phyloP scores from a whole-genome alignment of 2,329 filamentous ascomycete genomes.

The Paracamarosporium sp. region DNA sequence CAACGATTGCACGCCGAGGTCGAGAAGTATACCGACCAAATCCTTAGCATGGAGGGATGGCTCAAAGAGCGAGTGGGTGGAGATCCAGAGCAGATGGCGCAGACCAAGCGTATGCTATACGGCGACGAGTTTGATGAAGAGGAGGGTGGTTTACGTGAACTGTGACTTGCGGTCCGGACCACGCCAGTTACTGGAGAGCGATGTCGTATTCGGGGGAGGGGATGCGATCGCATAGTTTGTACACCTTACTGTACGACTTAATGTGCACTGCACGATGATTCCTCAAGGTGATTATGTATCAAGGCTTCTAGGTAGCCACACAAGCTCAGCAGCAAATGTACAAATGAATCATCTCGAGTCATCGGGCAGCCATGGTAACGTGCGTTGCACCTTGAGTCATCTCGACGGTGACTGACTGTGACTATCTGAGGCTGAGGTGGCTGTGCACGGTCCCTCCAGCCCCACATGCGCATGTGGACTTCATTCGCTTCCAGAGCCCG shows the following conservation, averaged over 20 bases:
- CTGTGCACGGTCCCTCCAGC: conserved; percentile 14
- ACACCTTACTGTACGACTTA: no score
- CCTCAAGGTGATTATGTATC: no score
- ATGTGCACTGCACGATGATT: no score
- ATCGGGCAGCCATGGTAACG: not conserved
- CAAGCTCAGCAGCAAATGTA: no score
- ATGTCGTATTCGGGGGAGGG: no score
- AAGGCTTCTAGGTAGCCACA: not conserved
- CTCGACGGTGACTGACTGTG: conserved; percentile 11
- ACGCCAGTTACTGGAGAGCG: not conserved
- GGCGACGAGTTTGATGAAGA: conserved; percentile 62
- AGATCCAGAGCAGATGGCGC: conserved; percentile 53
- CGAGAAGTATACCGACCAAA: conserved; percentile 52
- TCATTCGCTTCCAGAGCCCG: conserved; percentile 35
- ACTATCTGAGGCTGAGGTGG: conserved; percentile 16
- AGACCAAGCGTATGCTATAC: conserved; percentile 56
- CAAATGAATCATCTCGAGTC: conserved; percentile 31
- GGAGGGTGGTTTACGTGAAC: conserved; percentile 56
- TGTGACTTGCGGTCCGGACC: conserved; percentile 18
- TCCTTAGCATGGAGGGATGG: conserved; percentile 55
- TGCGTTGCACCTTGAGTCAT: conserved; percentile 28
- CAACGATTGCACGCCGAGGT: conserved; percentile 35
- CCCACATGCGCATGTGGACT: conserved; percentile 18
- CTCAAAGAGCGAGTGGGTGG: conserved; percentile 41
- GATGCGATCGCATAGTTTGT: no score